Base-by-base conservation (phyloP, 2,329 filamentous ascomycete species). In the Epichloe sibirici region DNA sequence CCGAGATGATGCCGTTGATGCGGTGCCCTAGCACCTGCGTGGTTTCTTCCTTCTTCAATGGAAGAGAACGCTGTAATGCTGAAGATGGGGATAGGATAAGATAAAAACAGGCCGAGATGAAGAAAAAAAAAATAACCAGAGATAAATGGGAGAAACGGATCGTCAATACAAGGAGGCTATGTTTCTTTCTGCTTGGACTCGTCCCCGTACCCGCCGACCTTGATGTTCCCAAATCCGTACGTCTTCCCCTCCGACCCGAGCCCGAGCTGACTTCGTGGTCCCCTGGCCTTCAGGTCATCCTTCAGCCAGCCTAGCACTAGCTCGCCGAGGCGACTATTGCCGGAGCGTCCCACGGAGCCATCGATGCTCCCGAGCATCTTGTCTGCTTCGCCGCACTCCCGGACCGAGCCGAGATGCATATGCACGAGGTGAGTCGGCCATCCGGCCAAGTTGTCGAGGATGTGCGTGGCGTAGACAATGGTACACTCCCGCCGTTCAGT, bases 351-450 rank as follows among this genome's bases (percentile, higher is more conserved):
- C 23, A 69, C 63, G 38, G 65, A 65, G 42, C 62, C 61, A 43
- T 69, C 68, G 23, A 79, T 73, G 28, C 69, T 67, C 17, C 76
- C 71, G 49, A 88, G 74, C 71, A 93, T 90, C 37, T 75, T 71
- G 51, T 84, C 82, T 45, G 91, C 81, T 38, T 74, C 71, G 1
- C 90, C 91, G 83, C 85, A 94, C 68, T 94, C 87, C 74, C 88
- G 90, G 57, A 96, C 85, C 56, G 77, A 81, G 31, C 93, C 93
- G 46, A 95, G 68, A 65, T 90, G 85, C 91, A 98, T 96, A 67
- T 97, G 91, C 48, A 95, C 90, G 39, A 98, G 75, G 70, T 98
- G 90, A 1, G 88, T 95, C 6, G 93, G 93, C 93, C 93, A 98
- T 21, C 85, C 83, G 0, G 90, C 90, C 49, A 98, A 73, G 66